phyloP scores from a whole-genome alignment of 2,329 filamentous ascomycete genomes.

The Trichoderma lentiforme region DNA sequence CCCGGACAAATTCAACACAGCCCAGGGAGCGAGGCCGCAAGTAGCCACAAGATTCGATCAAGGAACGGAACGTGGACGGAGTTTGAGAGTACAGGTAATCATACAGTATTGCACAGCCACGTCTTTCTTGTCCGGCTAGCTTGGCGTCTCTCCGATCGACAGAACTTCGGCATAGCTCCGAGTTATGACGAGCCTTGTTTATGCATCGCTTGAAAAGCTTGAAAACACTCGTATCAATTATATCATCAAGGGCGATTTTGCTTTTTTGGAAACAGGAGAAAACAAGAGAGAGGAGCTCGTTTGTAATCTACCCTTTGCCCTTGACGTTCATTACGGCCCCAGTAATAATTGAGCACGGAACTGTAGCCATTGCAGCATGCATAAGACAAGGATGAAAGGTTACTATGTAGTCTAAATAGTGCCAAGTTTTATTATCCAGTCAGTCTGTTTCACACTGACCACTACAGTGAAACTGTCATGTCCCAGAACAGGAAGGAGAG shows the following conservation, averaged over 20 bases:
- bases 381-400: background rate
- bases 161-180: background rate
- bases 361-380: background rate
- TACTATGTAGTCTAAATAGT: background rate
- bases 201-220: background rate
- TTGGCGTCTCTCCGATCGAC: background rate
- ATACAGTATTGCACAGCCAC: conserved; percentile 1
- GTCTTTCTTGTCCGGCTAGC: background rate
- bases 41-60: background rate
- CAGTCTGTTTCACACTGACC: background rate
- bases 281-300: too few species aligned
- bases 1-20: background rate
- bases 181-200: conserved; percentile 3
- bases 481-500: background rate
- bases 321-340: background rate
- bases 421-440: background rate
- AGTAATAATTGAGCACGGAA: background rate
- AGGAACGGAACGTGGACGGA: background rate
- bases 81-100: background rate
- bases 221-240: background rate
- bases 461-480: background rate
- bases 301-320: background rate
- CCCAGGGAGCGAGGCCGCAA: background rate
- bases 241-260: background rate
- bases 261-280: background rate